A percentile compares a stretch with the other conserved stretches of the same genome.
Evolutionary conservation across 352 stramenopile genomes (phyloP).

Genomic region (Phytopythium oedochilum): DNA sequence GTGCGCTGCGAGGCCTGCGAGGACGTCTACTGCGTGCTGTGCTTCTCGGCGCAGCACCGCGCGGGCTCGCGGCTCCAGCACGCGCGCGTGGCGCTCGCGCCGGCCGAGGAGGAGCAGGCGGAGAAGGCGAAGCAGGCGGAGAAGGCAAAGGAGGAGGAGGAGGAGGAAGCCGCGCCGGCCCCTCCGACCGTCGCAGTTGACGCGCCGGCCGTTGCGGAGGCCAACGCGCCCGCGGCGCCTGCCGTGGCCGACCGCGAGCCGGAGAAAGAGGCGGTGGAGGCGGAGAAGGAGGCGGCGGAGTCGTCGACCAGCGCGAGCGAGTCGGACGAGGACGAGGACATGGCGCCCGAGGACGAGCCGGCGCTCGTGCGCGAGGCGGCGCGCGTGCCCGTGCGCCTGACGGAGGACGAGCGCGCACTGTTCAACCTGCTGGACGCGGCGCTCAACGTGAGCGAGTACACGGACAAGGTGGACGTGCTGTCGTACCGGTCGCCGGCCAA

Average conservation of each 20-base stretch:
- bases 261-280: neutral
- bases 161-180: neutral
- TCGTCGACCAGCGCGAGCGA: conserved; percentile 15
- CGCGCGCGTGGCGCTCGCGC: conserved; percentile 21
- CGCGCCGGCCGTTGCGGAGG: neutral
- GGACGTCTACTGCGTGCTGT: conserved; percentile 76
- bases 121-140: too few species aligned
- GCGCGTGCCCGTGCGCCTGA: conserved; percentile 69
- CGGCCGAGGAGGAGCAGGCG: too few species aligned
- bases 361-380: conserved; percentile 29
- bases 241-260: too few species aligned
- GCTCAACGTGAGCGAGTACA: conserved; percentile 90
- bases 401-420: conserved; percentile 57
- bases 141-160: too few species aligned
- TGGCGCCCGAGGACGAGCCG: conserved; percentile 24
- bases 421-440: conserved; percentile 78
- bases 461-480: conserved; percentile 89
- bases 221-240: too few species aligned
- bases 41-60: conserved; percentile 70
- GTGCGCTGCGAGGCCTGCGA: conserved; percentile 60
- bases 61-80: conserved; percentile 48
- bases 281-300: conserved; percentile 6
- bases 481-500: conserved; percentile 65
- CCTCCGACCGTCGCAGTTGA: neutral
- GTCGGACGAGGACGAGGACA: conserved; percentile 26